Percentiles rank a stretch among this genome's conserved stretches.
Conservation (phyloP, 768 basidiomycete genomes). For the Auriscalpium orientale region DNA sequence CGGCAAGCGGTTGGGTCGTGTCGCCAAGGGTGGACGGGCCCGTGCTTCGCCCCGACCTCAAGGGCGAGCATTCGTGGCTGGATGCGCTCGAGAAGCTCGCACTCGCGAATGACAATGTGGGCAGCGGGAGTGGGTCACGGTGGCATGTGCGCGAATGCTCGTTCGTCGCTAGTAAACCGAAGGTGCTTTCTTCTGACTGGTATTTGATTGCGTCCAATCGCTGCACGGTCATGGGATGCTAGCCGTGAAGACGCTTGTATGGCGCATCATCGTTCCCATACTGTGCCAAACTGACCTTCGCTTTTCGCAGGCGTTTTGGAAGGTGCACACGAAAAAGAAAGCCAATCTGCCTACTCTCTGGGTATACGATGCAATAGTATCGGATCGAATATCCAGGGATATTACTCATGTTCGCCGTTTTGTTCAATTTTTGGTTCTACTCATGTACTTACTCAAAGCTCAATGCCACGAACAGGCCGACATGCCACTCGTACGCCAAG, state of each 20-base stretch:
- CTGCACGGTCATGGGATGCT: conserved; percentile 86
- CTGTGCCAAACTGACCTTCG: conserved; percentile 59
- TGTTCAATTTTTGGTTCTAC: no score
- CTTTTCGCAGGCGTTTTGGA: no score
- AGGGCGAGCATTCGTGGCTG: conserved; percentile 57
- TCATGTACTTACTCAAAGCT: no score
- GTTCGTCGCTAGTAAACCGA: neutral
- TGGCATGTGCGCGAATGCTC: conserved; percentile 82
- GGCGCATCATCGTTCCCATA: conserved; percentile 96
- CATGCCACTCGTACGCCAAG: no score
- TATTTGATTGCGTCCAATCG: conserved; percentile 25
- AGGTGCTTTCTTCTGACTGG: neutral
- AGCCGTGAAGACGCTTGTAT: conserved; percentile 83
- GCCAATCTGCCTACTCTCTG: no score
- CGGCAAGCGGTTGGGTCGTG: conserved; percentile 74
- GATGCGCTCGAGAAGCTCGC: conserved; percentile 65
- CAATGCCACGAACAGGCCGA: no score
- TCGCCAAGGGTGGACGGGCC: conserved; percentile 27
- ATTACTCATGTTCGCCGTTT: no score
- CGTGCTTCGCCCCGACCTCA: conserved; percentile 31
- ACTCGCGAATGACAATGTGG: conserved; percentile 82
- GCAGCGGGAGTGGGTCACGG: conserved; percentile 76
- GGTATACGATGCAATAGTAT: no score
- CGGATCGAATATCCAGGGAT: no score
- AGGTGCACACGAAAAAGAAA: no score